Base-by-base conservation (phyloP, 2,329 filamentous ascomycete species). In the Fusarium luffae region DNA sequence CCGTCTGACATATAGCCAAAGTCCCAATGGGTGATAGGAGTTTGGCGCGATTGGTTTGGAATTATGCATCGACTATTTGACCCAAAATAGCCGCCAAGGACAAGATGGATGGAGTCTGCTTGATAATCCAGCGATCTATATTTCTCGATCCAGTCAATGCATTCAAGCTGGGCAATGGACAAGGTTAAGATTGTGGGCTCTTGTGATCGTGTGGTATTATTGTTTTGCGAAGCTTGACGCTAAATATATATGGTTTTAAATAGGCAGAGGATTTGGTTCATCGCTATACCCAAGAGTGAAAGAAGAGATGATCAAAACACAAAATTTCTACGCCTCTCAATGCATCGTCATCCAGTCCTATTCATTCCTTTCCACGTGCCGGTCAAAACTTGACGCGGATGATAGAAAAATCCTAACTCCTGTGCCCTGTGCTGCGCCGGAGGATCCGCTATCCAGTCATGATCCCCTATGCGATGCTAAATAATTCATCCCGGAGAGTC, bases 401-500 rank as follows among this genome's bases (percentile, higher is more conserved):
- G 43, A 63, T 48, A 54, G 47, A 56, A 56, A 56, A 56, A 40
- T 27, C 30, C 57, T 55, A 71, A 71, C 71, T 67, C 70, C 61
- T 47, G 44, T 64, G 25, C 27, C 68, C 58, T 44, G 44, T 63
- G 32, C 23, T 70, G 52, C 73, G 70, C 71, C 69, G 48, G 21
- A 47, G 54, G 68, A 69, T 73, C 72, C 72, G 52, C 66, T 70
- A 61, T 71, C 59, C 60, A 61, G 30, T 32, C 47, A 32, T 48
- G 65, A 71, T 63, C 73, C 64, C 52, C 58, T 67, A 74, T 73
- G 69, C 69, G 71, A 71, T 69, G 68, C 68, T 71, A 59, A 64
- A 56, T 54, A 37, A 57, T 50, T 50, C 43, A 55, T 40, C 30
- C 56, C 10, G 52, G 37, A 59, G 30, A 37, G 10, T 37, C 34